phyloP scores from a whole-genome alignment of 2,329 filamentous ascomycete genomes.

The Diplodia scrobiculata region DNA sequence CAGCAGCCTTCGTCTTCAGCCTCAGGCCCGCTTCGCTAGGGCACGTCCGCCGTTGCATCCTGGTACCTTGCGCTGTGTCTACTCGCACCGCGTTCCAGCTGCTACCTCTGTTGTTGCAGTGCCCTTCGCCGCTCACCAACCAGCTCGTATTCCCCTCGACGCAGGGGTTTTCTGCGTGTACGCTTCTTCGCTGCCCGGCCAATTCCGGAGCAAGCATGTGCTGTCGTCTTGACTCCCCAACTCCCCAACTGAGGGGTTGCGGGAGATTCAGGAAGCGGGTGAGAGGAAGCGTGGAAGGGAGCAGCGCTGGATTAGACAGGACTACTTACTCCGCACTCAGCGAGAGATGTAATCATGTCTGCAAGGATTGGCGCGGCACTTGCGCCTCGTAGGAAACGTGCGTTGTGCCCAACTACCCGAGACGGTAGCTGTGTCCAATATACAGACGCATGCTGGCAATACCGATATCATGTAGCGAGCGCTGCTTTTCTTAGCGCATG shows the following conservation, averaged over 20 bases:
- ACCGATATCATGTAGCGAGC: conserved; percentile 13
- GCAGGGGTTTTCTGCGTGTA: neutral
- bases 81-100: neutral
- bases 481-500: conserved; percentile 17
- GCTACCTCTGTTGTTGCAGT: neutral
- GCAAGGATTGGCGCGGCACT: neutral
- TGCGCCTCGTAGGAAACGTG: neutral
- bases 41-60: conserved; percentile 15
- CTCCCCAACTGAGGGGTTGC: conserved; percentile 16
- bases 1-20: conserved; percentile 14
- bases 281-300: conserved; percentile 3
- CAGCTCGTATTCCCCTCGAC: conserved; percentile 19
- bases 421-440: conserved; percentile 15
- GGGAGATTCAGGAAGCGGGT: conserved; percentile 24
- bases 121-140: neutral
- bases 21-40: conserved; percentile 21
- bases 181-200: conserved; percentile 5
- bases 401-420: conserved; percentile 2
- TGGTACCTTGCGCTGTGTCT: conserved; percentile 20
- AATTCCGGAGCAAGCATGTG: conserved; percentile 2
- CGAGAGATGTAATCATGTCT: neutral
- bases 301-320: neutral
- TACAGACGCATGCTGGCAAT: conserved; percentile 17
- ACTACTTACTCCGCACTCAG: conserved; percentile 13
- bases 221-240: neutral